These are phyloP conservation scores for Agapanthus africanus DNA, from an alignment of 106 monocot genomes.

Conservation along the genomic window DNA sequence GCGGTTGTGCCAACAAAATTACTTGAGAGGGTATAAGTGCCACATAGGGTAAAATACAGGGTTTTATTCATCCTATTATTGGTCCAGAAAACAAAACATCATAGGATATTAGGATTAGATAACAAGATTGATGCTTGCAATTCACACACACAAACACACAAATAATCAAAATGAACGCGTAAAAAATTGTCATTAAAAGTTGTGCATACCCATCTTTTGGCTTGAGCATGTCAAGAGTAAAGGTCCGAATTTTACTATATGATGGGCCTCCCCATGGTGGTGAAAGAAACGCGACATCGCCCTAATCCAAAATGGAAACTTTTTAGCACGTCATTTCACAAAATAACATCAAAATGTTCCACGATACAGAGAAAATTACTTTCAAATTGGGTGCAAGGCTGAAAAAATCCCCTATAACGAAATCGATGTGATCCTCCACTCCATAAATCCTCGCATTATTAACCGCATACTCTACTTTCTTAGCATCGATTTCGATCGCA, in stretches of 20 bases:
- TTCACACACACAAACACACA: background rate
- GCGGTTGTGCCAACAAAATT: too few species aligned
- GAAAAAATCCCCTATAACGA: slow-evolving; percentile 73
- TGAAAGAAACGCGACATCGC: slow-evolving; percentile 59
- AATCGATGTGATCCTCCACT: slow-evolving; percentile 59
- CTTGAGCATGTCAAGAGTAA: slow-evolving; percentile 56
- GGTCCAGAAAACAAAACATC: too few species aligned
- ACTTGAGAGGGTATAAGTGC: too few species aligned
- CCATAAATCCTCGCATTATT: slow-evolving; percentile 66
- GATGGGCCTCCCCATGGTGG: slow-evolving; percentile 83
- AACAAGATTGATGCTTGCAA: background rate
- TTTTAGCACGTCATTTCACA: background rate
- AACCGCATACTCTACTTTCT: slow-evolving; percentile 32
- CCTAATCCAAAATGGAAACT: slow-evolving; percentile 28
- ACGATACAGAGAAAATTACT: too few species aligned
- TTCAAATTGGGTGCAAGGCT: slow-evolving; percentile 49
- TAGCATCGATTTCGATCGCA: slow-evolving; percentile 61
- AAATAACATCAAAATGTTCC: too few species aligned
- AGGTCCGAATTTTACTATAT: slow-evolving; percentile 32
- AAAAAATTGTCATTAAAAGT: background rate
- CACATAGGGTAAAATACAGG: too few species aligned
- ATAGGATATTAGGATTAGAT: too few species aligned
- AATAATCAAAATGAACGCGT: background rate
- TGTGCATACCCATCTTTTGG: slow-evolving; percentile 64
- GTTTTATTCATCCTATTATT: too few species aligned